A percentile compares a stretch with the other conserved stretches of the same genome.
These are phyloP conservation scores for Phylloporus sp. DNA, from an alignment of 1,284 basidiomycete genomes.

Conservation along the genomic window DNA sequence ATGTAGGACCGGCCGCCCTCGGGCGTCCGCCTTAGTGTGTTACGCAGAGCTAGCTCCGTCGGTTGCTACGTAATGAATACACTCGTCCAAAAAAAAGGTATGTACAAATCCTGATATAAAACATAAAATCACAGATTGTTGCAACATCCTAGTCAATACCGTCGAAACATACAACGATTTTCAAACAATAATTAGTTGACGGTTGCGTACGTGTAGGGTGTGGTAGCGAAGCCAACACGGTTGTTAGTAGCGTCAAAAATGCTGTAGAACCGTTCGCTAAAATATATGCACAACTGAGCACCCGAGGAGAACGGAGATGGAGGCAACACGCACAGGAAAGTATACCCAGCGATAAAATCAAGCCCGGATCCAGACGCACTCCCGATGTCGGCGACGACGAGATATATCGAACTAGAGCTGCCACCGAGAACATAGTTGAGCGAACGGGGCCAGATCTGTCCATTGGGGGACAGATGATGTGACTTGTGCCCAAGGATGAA, in stretches of 20 bases:
- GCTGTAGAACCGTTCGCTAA: slow-evolving; percentile 58
- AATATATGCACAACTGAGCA: too few relatives aligned
- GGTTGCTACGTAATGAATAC: too few relatives aligned
- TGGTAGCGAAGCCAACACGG: slow-evolving; percentile 56
- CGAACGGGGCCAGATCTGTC: slow-evolving; percentile 2
- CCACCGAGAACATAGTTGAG: neutral
- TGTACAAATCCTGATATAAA: neutral
- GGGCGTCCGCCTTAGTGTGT: too few relatives aligned
- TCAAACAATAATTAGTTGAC: neutral
- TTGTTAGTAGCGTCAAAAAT: slow-evolving; percentile 56
- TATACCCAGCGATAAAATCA: slow-evolving; percentile 36
- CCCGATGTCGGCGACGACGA: neutral
- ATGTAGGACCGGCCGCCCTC: too few relatives aligned
- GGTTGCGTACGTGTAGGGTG: slow-evolving; percentile 46
- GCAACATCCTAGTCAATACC: neutral
- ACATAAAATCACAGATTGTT: neutral
- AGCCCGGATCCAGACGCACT: slow-evolving; percentile 51
- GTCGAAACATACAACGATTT: neutral
- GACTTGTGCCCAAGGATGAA: neutral
- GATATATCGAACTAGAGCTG: neutral
- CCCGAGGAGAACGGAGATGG: neutral
- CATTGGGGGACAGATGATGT: slow-evolving; percentile 1
- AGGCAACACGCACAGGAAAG: slow-evolving; percentile 28
- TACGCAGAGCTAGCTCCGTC: too few relatives aligned
- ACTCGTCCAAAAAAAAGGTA: too few relatives aligned